phyloP scores from a whole-genome alignment of 768 basidiomycete genomes.

The Pleurotus platypus region DNA sequence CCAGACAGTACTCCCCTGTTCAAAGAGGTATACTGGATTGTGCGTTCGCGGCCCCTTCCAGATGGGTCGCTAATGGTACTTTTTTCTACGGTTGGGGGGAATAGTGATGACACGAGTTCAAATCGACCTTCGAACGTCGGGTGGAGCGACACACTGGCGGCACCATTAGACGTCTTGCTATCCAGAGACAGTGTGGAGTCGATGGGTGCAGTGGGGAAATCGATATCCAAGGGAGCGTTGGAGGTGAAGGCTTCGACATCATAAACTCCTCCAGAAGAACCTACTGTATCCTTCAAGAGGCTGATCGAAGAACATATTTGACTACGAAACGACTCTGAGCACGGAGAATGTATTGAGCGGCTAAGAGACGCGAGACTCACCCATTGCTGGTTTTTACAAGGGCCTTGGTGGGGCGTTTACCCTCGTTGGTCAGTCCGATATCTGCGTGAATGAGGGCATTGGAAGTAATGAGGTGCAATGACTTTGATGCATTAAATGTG shows the following conservation, averaged over 20 bases:
- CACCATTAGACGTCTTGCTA: constrained; percentile 29
- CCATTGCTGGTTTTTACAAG: constrained; percentile 32
- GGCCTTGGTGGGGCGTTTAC: constrained; percentile 19
- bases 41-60: constrained; percentile 4
- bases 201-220: constrained; percentile 27
- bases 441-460: constrained; percentile 37
- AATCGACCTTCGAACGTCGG: constrained; percentile 37
- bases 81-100: not conserved
- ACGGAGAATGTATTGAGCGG: too few relatives aligned
- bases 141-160: constrained; percentile 27
- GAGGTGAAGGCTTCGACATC: constrained; percentile 24
- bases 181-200: constrained; percentile 26
- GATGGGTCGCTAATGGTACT: not conserved
- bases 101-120: constrained; percentile 1
- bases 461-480: constrained; percentile 29
- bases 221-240: constrained; percentile 27
- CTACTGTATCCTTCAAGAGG: constrained; percentile 11
- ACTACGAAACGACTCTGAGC: not conserved
- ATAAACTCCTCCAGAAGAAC: constrained; percentile 25
- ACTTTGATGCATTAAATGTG: constrained; percentile 31
- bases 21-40: not conserved
- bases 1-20: constrained; percentile 2
- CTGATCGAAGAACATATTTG: constrained; percentile 10
- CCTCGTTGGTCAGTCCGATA: constrained; percentile 34
- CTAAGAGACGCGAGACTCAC: constrained; percentile 23